Base-by-base conservation (phyloP, 176 grass and related monocot genomes). In the Paspalum vaginatum region DNA sequence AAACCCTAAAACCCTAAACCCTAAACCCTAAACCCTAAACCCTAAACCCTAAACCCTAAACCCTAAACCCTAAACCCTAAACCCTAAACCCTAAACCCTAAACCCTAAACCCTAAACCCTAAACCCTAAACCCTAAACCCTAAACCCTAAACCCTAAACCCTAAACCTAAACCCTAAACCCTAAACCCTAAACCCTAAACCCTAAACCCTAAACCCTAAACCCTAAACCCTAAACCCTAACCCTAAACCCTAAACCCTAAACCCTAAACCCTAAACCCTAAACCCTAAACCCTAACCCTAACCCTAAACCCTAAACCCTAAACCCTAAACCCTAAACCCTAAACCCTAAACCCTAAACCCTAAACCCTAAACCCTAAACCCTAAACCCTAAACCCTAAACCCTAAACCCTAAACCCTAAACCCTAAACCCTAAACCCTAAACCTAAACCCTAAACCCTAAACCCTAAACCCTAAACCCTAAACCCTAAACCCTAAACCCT, bases 371-470 rank as follows among this genome's bases (percentile, higher is more conserved):
- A 55, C 53, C 53, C 53, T 55, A 55, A n/a, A 55, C 53, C 53
- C 53, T 55, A 55, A 55, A 55, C 53, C 53, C 53, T 55, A 55
- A 55, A 55, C 53, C 53, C 53, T 55, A 55, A 55, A 55, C 53
- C 53, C 53, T 55, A 55, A 55, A 55, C 53, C 51, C 53, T 55
- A 55, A 55, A 55, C 53, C 18, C 53, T 55, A 55, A 55, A 55
- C 53, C 53, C 53, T 55, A 55, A 55, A 55, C 53, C 53, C 53
- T 55, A 55, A 55, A 55, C 53, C 53, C n/a, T n/a, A n/a, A n/a
- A n/a, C n/a, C n/a, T n/a, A n/a, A n/a, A n/a, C n/a, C n/a, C n/a
- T n/a, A n/a, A n/a, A n/a, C n/a, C n/a, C n/a, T n/a, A n/a, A n/a
- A n/a, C n/a, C n/a, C n/a, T n/a, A n/a, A n/a, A n/a, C n/a, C n/a